These are phyloP conservation scores for Rosa lucieae DNA, from an alignment of 306 rosid species.

Conservation along the genomic window DNA sequence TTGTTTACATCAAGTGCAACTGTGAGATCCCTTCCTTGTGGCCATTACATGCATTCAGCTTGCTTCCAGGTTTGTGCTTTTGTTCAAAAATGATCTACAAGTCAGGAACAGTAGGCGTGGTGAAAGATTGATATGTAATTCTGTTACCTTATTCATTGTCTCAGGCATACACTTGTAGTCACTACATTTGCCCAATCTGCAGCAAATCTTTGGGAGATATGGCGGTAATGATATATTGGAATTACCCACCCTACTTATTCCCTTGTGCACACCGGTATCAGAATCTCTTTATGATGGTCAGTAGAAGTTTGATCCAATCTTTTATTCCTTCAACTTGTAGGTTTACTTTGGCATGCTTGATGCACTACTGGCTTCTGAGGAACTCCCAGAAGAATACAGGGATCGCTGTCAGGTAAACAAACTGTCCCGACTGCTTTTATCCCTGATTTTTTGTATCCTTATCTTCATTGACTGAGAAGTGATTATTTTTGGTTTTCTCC, in stretches of 20 bases:
- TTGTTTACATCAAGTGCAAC: constrained; percentile 87
- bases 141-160: constrained; percentile 11
- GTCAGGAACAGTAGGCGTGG: constrained; percentile 7
- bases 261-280: no score
- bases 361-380: constrained; percentile 49
- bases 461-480: background rate
- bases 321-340: constrained; percentile 15
- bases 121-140: constrained; percentile 1
- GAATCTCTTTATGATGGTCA: background rate
- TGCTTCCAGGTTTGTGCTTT: constrained; percentile 73
- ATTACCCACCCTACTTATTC: no score
- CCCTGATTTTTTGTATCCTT: background rate
- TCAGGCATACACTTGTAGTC: constrained; percentile 91
- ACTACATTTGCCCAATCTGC: constrained; percentile 94
- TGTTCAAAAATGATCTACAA: constrained; percentile 6
- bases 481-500: background rate
- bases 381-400: constrained; percentile 50
- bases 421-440: background rate
- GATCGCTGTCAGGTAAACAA: constrained; percentile 42
- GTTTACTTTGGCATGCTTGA: constrained; percentile 60
- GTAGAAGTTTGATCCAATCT: background rate
- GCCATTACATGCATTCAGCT: constrained; percentile 94
- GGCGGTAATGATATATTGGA: constrained; percentile 54
- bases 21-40: constrained; percentile 87
- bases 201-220: constrained; percentile 96